Conservation (phyloP, 202 grass and related monocot species). For the Cymbopogon flexuosus region DNA sequence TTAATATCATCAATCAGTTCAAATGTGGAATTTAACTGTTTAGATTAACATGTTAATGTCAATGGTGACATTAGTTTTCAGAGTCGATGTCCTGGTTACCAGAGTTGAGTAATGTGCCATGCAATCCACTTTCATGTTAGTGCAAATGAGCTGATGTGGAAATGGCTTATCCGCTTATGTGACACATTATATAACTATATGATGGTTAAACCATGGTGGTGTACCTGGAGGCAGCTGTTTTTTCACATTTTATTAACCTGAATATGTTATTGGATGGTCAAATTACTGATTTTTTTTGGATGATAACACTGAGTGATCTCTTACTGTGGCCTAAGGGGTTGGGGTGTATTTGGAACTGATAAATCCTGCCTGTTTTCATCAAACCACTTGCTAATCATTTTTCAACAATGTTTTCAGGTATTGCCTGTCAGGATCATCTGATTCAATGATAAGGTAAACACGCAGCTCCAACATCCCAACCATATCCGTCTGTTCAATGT, state of each 20-base stretch:
- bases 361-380: slow-evolving; percentile 20
- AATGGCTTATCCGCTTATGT: neutral
- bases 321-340: neutral
- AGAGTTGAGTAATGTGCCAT: neutral
- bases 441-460: slow-evolving; percentile 95
- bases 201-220: neutral
- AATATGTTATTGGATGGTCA: neutral
- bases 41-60: neutral
- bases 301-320: neutral
- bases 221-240: neutral
- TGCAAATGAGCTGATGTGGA: neutral
- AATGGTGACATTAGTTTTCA: neutral
- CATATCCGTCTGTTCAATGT: neutral
- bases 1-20: slow-evolving; percentile 10
- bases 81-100: neutral
- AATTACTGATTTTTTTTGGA: neutral
- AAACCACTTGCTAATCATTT: slow-evolving; percentile 14
- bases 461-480: neutral
- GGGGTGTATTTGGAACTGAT: neutral
- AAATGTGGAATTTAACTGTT: neutral
- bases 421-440: slow-evolving; percentile 91
- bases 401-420: slow-evolving; percentile 53
- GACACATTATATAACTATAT: neutral
- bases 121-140: neutral
- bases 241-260: slow-evolving; percentile 18